phyloP scores from a whole-genome alignment of 139 green algal genomes.

The Micractinium conductrix region DNA sequence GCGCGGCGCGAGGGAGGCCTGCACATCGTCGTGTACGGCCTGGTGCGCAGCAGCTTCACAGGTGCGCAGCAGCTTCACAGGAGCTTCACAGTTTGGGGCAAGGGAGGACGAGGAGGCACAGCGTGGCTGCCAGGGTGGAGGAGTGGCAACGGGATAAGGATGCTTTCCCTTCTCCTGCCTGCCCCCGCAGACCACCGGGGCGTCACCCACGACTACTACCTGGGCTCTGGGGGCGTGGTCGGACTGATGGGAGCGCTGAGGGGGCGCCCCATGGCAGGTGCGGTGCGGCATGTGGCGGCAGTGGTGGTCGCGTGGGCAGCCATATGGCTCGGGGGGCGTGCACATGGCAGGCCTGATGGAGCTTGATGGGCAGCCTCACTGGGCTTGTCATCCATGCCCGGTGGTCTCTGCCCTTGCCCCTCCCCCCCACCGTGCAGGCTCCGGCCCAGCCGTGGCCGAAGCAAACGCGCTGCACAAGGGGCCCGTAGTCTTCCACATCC shows the following conservation, averaged over 20 bases:
- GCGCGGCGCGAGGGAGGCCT: no score
- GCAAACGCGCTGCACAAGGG: constrained; percentile 51
- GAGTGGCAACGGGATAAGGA: no score
- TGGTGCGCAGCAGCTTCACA: constrained; percentile 48
- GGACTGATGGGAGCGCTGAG: constrained; percentile 50
- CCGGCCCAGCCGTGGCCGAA: constrained; percentile 29
- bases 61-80: neutral
- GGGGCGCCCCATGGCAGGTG: constrained; percentile 36
- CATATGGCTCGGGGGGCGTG: no score
- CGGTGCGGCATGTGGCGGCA: constrained; percentile 35
- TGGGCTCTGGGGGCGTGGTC: constrained; percentile 52
- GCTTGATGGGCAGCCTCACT: neutral
- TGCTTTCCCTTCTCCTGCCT: neutral
- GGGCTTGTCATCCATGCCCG: neutral
- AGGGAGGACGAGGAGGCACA: no score
- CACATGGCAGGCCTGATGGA: no score
- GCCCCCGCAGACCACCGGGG: neutral
- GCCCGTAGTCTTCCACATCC: constrained; percentile 48
- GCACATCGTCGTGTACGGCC: constrained; percentile 50
- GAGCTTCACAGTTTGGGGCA: no score
- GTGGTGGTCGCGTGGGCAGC: no score
- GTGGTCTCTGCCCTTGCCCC: neutral
- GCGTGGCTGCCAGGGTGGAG: no score
- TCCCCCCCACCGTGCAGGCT: constrained; percentile 19
- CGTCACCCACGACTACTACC: constrained; percentile 41